A percentile compares a stretch with the other conserved stretches of the same genome.
Conservation (phyloP, 2,329 filamentous ascomycete genomes). For the Colletotrichum australisinense region DNA sequence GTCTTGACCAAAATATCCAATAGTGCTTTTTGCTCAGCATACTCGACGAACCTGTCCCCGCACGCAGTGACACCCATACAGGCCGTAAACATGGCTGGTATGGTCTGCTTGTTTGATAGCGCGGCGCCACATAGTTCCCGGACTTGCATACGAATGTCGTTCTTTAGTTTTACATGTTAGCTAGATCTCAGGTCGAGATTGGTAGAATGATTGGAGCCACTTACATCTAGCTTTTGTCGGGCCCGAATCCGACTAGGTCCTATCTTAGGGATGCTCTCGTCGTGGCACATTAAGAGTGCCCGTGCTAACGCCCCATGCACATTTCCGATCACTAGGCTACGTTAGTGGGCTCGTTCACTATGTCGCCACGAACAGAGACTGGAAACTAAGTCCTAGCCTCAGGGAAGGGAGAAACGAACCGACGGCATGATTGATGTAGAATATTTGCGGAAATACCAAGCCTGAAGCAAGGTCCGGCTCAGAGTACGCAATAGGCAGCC, state of each 20-base stretch:
- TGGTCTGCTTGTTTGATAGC: slow-evolving; percentile 64
- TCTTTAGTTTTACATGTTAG: slow-evolving; percentile 41
- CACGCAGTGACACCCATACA: slow-evolving; percentile 63
- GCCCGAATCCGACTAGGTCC: slow-evolving; percentile 50
- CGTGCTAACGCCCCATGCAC: slow-evolving; percentile 69
- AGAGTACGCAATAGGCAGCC: slow-evolving; percentile 62
- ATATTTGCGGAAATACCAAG: slow-evolving; percentile 67
- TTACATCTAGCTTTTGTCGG: slow-evolving; percentile 51
- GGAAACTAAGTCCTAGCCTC: too few species aligned
- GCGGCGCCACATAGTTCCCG: slow-evolving; percentile 69
- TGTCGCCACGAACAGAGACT: too few species aligned
- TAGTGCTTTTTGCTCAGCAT: slow-evolving; percentile 58
- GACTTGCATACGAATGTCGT: slow-evolving; percentile 59
- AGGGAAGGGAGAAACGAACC: slow-evolving; percentile 42
- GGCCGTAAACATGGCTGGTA: slow-evolving; percentile 67
- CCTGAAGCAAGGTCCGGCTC: slow-evolving; percentile 45
- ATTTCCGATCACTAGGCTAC: slow-evolving; percentile 62
- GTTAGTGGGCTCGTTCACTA: background rate
- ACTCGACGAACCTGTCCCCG: slow-evolving; percentile 60
- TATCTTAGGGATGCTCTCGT: slow-evolving; percentile 63
- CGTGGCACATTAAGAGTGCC: slow-evolving; percentile 67
- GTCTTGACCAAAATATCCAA: slow-evolving; percentile 58
- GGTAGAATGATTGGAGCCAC: slow-evolving; percentile 27
- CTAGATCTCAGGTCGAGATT: background rate
- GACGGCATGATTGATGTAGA: slow-evolving; percentile 67